phyloP scores from a whole-genome alignment of 331 rosid genomes.

The Malus hybrid region DNA sequence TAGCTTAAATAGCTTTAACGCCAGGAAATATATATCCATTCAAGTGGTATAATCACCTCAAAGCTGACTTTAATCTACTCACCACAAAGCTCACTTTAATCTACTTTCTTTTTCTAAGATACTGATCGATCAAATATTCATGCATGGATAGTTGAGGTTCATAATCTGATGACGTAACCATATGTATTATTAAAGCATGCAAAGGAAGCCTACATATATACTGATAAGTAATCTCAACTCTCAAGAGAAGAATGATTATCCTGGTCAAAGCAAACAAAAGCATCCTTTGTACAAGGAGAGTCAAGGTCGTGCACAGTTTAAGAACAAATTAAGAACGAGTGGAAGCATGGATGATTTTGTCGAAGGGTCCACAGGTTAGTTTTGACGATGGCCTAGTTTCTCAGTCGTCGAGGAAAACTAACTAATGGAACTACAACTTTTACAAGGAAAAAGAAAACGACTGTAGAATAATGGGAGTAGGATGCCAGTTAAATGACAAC shows the following conservation, averaged over 20 bases:
- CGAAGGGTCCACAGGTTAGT: not conserved
- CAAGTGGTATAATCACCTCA: not conserved
- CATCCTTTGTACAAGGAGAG: not conserved
- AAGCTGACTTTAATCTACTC: too few relatives aligned
- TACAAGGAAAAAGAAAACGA: not conserved
- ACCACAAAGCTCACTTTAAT: too few relatives aligned
- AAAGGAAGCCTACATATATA: not conserved
- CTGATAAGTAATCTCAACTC: not conserved
- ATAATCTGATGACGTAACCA: too few relatives aligned
- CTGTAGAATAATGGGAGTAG: not conserved
- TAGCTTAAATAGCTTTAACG: not conserved
- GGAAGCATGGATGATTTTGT: conserved; percentile 2
- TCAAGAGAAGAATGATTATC: not conserved
- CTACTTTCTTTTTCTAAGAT: not conserved
- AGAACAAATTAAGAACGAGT: not conserved
- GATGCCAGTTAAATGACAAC: not conserved
- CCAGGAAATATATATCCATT: not conserved
- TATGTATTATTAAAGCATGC: not conserved
- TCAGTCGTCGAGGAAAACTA: not conserved
- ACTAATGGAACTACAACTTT: not conserved
- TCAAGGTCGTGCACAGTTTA: not conserved
- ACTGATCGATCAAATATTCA: too few relatives aligned
- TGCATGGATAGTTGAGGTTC: too few relatives aligned
- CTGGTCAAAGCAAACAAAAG: not conserved
- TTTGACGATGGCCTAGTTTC: not conserved